phyloP scores from a whole-genome alignment of 352 stramenopile species.

The Blastocystis sp. region DNA sequence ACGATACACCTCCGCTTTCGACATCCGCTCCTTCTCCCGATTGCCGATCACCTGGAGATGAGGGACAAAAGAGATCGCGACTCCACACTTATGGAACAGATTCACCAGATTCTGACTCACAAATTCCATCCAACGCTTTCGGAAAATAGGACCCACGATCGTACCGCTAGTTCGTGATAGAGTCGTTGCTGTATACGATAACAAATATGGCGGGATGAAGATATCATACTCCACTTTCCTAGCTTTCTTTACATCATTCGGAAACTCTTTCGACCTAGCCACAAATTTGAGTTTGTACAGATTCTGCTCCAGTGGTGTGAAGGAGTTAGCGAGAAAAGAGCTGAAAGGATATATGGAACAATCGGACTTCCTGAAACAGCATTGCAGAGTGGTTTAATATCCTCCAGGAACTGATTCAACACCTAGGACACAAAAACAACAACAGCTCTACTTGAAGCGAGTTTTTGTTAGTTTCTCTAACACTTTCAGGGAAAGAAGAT shows the following conservation, averaged over 20 bases:
- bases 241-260: slow-evolving; percentile 33
- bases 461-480: slow-evolving; percentile 18
- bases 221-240: slow-evolving; percentile 19
- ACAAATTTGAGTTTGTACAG: slow-evolving; percentile 53
- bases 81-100: slow-evolving; percentile 1
- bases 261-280: slow-evolving; percentile 47
- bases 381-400: slow-evolving; percentile 36
- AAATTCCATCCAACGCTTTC: slow-evolving; percentile 15
- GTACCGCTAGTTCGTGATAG: neutral
- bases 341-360: slow-evolving; percentile 32
- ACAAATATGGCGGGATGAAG: slow-evolving; percentile 10
- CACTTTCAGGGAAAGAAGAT: slow-evolving; percentile 25
- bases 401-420: slow-evolving; percentile 49
- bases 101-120: neutral
- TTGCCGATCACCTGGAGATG: neutral
- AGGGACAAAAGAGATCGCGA: neutral
- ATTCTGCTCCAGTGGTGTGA: slow-evolving; percentile 34
- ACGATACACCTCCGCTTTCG: neutral
- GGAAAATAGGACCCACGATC: slow-evolving; percentile 8
- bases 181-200: neutral
- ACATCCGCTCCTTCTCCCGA: neutral
- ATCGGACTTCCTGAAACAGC: neutral
- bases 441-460: neutral
- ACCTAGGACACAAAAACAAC: neutral
- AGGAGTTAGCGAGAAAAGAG: neutral